phyloP scores from a whole-genome alignment of 257 asterid species.

The Mentha longifolia region DNA sequence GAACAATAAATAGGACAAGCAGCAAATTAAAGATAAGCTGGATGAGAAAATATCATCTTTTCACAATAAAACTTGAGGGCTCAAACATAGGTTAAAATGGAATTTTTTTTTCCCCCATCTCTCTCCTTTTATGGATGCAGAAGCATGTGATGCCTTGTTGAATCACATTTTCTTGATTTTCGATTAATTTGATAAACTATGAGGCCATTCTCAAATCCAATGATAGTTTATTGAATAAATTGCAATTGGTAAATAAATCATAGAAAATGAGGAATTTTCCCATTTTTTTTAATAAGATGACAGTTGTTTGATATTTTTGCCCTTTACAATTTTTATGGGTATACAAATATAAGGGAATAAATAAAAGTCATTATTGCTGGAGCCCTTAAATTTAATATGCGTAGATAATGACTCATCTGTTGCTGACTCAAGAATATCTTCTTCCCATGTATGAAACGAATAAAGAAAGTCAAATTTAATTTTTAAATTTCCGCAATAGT shows the following conservation, averaged over 20 bases:
- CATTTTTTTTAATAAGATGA: too few species aligned
- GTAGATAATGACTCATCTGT: too few species aligned
- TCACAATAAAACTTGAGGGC: background rate
- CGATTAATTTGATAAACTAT: background rate
- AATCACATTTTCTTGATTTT: conserved; percentile 14
- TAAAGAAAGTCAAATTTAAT: background rate
- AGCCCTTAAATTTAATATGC: too few species aligned
- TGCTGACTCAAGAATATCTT: background rate
- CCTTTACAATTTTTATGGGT: too few species aligned
- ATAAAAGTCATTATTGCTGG: too few species aligned
- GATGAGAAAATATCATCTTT: background rate
- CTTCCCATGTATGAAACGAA: background rate
- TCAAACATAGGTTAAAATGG: conserved; percentile 16
- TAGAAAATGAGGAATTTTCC: too few species aligned
- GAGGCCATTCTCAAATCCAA: background rate
- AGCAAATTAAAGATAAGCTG: background rate
- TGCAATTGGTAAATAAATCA: background rate
- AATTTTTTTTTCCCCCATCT: background rate
- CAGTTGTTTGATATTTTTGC: too few species aligned
- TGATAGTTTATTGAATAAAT: background rate
- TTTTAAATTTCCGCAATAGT: background rate
- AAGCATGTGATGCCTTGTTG: conserved; percentile 11
- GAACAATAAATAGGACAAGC: background rate
- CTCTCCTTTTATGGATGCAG: conserved; percentile 17
- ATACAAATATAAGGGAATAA: too few species aligned